Conservation (phyloP, 2,329 filamentous ascomycete genomes). For the Piedraia hortae region DNA sequence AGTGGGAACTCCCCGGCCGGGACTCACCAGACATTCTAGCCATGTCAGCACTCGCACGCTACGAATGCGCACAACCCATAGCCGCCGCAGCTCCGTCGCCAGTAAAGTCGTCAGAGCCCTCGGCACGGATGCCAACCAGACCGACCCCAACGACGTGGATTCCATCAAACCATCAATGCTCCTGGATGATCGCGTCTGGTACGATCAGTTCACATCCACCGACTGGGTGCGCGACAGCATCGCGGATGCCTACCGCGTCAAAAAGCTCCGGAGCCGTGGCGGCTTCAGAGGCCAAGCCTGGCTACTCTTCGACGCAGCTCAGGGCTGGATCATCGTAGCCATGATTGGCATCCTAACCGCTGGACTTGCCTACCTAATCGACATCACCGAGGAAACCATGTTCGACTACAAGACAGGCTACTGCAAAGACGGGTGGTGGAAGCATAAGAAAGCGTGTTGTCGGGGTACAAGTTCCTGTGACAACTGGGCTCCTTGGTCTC, state of each 20-base stretch:
- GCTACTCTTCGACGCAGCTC: constrained; percentile 65
- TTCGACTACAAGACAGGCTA: constrained; percentile 87
- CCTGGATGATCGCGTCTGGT: constrained; percentile 78
- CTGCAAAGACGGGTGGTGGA: constrained; percentile 42
- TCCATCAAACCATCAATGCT: constrained; percentile 40
- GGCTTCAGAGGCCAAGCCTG: constrained; percentile 57
- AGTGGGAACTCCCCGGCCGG: constrained; percentile 8
- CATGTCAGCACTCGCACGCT: constrained; percentile 5
- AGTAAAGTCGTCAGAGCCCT: constrained; percentile 7
- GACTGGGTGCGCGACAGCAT: constrained; percentile 98
- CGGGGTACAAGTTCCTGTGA: constrained; percentile 25
- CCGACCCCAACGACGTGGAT: constrained; percentile 18
- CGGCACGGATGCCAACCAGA: constrained; percentile 4
- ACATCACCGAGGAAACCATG: constrained; percentile 57
- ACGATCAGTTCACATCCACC: constrained; percentile 91
- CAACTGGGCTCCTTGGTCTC: constrained; percentile 36
- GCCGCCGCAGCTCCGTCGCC: constrained; percentile 22
- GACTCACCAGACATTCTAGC: constrained; percentile 12
- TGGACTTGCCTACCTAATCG: constrained; percentile 61
- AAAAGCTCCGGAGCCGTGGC: constrained; percentile 52
- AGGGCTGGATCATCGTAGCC: constrained; percentile 84
- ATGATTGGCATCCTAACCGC: constrained; percentile 71
- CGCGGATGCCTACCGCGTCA: constrained; percentile 70
- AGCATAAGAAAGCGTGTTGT: constrained; percentile 42
- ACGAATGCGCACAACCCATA: constrained; percentile 13